phyloP scores from a whole-genome alignment of 345 rosid species.

The Aegle marmelos region DNA sequence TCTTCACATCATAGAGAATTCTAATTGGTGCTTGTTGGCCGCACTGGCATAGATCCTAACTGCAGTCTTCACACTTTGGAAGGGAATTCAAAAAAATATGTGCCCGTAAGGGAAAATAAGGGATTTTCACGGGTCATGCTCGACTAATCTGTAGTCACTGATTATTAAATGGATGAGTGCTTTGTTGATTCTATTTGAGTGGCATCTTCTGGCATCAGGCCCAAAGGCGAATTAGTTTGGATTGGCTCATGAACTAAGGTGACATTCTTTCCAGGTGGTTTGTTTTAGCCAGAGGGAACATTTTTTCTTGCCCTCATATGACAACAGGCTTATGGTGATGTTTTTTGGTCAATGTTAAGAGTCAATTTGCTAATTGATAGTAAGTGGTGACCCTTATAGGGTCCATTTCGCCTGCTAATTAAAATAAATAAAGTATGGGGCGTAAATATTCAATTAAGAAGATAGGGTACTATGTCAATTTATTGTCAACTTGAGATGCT shows the following conservation, averaged over 20 bases:
- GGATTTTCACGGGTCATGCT: neutral
- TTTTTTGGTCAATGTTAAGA: neutral
- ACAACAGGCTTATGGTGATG: neutral
- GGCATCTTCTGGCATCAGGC: neutral
- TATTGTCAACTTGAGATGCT: neutral
- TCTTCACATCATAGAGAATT: neutral
- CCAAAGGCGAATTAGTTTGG: neutral
- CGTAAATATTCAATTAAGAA: neutral
- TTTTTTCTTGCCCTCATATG: neutral
- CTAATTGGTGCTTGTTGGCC: neutral
- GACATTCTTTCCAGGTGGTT: neutral
- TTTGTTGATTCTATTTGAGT: neutral
- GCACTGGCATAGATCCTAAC: neutral
- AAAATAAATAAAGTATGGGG: neutral
- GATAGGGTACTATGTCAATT: neutral
- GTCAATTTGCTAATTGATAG: neutral
- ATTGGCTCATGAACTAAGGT: neutral
- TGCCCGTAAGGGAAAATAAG: neutral
- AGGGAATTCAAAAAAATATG: neutral
- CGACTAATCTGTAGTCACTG: too few species aligned
- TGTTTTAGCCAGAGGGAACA: neutral
- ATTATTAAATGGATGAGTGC: too few species aligned
- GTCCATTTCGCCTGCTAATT: neutral
- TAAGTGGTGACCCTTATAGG: neutral
- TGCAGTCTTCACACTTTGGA: neutral